Evolutionary conservation across 2,329 filamentous ascomycete genomes (phyloP).

Genomic region (Myriosclerotinia curreyana): DNA sequence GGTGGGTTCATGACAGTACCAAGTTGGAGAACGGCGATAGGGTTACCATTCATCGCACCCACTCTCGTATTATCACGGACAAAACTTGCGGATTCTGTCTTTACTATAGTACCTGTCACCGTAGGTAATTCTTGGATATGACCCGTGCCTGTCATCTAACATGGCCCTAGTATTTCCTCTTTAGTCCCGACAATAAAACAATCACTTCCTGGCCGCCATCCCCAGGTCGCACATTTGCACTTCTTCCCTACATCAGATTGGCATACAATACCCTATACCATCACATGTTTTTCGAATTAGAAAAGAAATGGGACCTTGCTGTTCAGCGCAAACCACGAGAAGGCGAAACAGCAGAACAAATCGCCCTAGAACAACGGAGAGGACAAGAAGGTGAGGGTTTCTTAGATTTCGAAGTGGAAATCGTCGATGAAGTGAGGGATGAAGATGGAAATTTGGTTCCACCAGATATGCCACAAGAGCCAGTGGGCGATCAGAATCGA

Average conservation of each 20-base stretch:
- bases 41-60: constrained; percentile 65
- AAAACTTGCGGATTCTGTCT: constrained; percentile 52
- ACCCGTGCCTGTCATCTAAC: constrained; percentile 21
- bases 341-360: constrained; percentile 38
- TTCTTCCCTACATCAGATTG: constrained; percentile 62
- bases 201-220: constrained; percentile 49
- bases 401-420: constrained; percentile 31
- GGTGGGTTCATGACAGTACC: constrained; percentile 23
- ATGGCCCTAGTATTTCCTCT: constrained; percentile 33
- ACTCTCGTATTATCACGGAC: constrained; percentile 66
- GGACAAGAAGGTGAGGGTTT: constrained; percentile 37
- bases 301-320: constrained; percentile 38
- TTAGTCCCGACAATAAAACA: constrained; percentile 27
- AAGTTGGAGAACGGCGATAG: constrained; percentile 42
- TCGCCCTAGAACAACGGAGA: constrained; percentile 39
- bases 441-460: constrained; percentile 4
- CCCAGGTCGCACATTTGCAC: constrained; percentile 62
- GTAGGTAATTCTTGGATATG: constrained; percentile 28
- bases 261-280: constrained; percentile 60
- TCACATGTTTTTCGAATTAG: constrained; percentile 32
- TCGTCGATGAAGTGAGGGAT: constrained; percentile 26
- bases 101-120: constrained; percentile 39
- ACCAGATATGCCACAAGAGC: background rate
- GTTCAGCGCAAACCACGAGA: constrained; percentile 39
- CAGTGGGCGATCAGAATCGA: background rate